Base-by-base conservation (phyloP, 768 basidiomycete species). In the Gloeophyllum trabeum region DNA sequence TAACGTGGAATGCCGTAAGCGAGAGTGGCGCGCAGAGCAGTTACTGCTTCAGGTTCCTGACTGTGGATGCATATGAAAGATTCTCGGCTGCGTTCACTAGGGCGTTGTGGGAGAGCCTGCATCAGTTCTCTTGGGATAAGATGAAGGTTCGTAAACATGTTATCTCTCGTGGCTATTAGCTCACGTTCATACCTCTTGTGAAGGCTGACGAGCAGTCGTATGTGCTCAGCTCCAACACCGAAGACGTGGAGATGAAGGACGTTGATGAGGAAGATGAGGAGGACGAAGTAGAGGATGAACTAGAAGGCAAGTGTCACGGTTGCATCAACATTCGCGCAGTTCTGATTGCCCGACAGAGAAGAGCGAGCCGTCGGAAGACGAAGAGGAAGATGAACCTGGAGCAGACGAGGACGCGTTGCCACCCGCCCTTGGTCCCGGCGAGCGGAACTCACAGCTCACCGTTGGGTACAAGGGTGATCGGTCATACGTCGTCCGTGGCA, bases 381-480 rank as follows among this genome's bases (percentile, higher is more conserved):
- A 56, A 18, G 60, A 60, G 18, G 64, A 66, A 5, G 64, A 63
- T 10, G 62, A 62, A 0, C 58, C 59, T 14, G 62, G 60, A 3
- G 66, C 62, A 0, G 63, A 76, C 3, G 71, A 75, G 40, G 71
- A 71, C 19, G 60, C 58, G 38, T 57, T 54, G 34, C 59, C 63
- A 10, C 54, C 64, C 34, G 49, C 61, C 6, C 61, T 67, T 35
- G 49, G 63, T 13, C 66, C 70, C 30, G 81, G 81, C 21, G 81
- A 80, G 23, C 71, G 71, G 46, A 98, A 98, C 59, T 85, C 87
- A 4, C 86, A 90, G 48, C 72, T 98, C 26, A 88, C 87, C 3
- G 81, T 98, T 30, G 94, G 94, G 7, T 93, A 96, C 70, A 91
- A 89, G 63, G 88, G 91, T 46, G 92, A 96, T 53, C 73, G 93